Conservation (phyloP, 2,329 filamentous ascomycete species). For the Thermomyces lanuginosus region DNA sequence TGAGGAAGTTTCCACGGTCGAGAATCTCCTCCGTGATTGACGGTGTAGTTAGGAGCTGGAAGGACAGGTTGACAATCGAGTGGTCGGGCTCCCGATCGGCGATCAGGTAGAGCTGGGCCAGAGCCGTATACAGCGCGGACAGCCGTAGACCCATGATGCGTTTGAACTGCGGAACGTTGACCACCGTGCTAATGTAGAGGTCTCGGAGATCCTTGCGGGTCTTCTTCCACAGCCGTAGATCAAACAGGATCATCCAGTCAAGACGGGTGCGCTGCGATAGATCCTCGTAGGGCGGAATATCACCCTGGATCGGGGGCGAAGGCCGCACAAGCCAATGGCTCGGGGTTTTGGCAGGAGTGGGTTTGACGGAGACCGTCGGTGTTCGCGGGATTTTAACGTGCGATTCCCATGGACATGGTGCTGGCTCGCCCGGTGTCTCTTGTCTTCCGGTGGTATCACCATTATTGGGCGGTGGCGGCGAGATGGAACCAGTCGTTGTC, state of each 20-base stretch:
- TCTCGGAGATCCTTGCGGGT: slow-evolving; percentile 78
- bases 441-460: slow-evolving; percentile 7
- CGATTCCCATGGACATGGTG: too few species aligned
- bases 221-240: slow-evolving; percentile 92
- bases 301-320: slow-evolving; percentile 46
- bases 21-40: slow-evolving; percentile 95
- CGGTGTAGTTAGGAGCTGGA: slow-evolving; percentile 92
- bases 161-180: slow-evolving; percentile 92
- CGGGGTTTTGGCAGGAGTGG: slow-evolving; percentile 35
- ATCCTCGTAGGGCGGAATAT: slow-evolving; percentile 61
- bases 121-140: slow-evolving; percentile 78
- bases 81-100: slow-evolving; percentile 93
- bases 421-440: too few species aligned
- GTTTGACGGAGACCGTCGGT: slow-evolving; percentile 37
- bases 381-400: slow-evolving; percentile 63
- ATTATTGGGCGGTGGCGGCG: slow-evolving; percentile 34
- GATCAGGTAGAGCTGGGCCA: slow-evolving; percentile 89
- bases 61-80: slow-evolving; percentile 91
- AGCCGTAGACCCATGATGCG: slow-evolving; percentile 83
- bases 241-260: slow-evolving; percentile 89
- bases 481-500: too few species aligned
- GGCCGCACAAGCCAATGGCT: slow-evolving; percentile 80
- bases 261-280: slow-evolving; percentile 76
- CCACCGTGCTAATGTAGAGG: slow-evolving; percentile 89
- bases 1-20: slow-evolving; percentile 86